These are phyloP conservation scores for Phenoliferia sp. DNA, from an alignment of 1,284 basidiomycete species.

Conservation along the genomic window DNA sequence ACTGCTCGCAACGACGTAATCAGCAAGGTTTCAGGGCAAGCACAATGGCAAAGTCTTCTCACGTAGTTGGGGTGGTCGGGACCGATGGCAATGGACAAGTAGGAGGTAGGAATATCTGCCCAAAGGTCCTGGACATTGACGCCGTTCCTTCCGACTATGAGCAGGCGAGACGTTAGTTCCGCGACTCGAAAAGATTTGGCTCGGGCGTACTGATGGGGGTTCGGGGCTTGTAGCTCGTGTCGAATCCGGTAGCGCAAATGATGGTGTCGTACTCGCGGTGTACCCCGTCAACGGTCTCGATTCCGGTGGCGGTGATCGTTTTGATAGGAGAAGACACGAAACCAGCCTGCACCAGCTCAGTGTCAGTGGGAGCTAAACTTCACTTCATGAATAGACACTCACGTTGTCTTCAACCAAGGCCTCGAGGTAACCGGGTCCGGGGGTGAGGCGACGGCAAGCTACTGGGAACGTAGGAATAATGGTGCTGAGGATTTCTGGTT, in stretches of 20 bases:
- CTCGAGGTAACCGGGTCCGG: slow-evolving; percentile 62
- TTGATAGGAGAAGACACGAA: slow-evolving; percentile 54
- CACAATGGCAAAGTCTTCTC: slow-evolving; percentile 1
- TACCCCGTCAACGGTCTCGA: slow-evolving; percentile 55
- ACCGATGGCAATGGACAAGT: slow-evolving; percentile 54
- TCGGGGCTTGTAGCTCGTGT: slow-evolving; percentile 52
- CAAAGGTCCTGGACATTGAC: slow-evolving; percentile 51
- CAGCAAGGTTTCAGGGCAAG: background rate
- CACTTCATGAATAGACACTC: no score
- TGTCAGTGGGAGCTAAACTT: no score
- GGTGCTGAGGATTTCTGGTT: slow-evolving; percentile 56
- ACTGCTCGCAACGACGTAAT: slow-evolving; percentile 1
- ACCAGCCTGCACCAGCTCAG: no score
- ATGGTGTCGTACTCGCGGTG: slow-evolving; percentile 56
- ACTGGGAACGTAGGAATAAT: slow-evolving; percentile 56
- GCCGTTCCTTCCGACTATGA: slow-evolving; percentile 45
- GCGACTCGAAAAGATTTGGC: no score
- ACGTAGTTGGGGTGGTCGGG: slow-evolving; percentile 54
- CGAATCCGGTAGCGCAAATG: slow-evolving; percentile 57
- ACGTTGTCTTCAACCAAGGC: slow-evolving; percentile 57
- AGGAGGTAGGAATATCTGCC: slow-evolving; percentile 54
- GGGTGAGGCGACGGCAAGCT: slow-evolving; percentile 55
- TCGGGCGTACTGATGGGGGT: slow-evolving; percentile 49
- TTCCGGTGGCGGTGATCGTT: slow-evolving; percentile 52
- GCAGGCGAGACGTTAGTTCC: background rate